Base-by-base conservation (phyloP, 2,329 filamentous ascomycete genomes). In the Ceratocystis cubensis region DNA sequence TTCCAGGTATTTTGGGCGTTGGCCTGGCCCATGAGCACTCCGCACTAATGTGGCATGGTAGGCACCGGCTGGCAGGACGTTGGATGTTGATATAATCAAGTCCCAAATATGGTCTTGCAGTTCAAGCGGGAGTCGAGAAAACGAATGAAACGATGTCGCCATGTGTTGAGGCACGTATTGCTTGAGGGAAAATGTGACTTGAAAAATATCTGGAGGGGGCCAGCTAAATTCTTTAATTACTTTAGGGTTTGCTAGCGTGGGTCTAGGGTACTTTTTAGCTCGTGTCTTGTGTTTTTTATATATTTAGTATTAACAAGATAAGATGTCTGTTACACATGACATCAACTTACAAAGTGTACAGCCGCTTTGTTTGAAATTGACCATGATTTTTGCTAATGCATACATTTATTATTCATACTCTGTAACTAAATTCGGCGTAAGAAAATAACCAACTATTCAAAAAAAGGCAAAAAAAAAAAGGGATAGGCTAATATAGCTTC, bases 41-140 rank as follows among this genome's bases (percentile, higher is more conserved):
- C 66, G 50, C 15, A 67, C 44, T 33, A 67, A 25, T 37, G 66
- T 67, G 13, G 61, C 66, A 53, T 67, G 66, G 28, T 67, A 67
- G 15, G 61, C 66, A 22, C 66, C 66, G 13, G 41, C 17, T 4
- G 61, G 41, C 28, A 67, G 41, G 13, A 25, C 6, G 15, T 41
- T 22, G 30, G 50, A 28, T 33, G 20, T 30, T 13, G 44, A 46
- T 30, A 67, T 28, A 3, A 41, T 46, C 13, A 67, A 45, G 15
- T 41, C 44, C 66, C 66, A 67, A 10, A 67, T 65, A 44, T 64
- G 53, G 33, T 67, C 66, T 53, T 67, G 66, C 5, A 67, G 44
- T 62, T 67, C 66, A 33, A 67, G 37, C 22, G 66, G 66, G 22
- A 67, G 62, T 50, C 50, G 33, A 20, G 62, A 17, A 37, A 67